Conservation (phyloP, 2,329 filamentous ascomycete species). For the Colletotrichum siamense region DNA sequence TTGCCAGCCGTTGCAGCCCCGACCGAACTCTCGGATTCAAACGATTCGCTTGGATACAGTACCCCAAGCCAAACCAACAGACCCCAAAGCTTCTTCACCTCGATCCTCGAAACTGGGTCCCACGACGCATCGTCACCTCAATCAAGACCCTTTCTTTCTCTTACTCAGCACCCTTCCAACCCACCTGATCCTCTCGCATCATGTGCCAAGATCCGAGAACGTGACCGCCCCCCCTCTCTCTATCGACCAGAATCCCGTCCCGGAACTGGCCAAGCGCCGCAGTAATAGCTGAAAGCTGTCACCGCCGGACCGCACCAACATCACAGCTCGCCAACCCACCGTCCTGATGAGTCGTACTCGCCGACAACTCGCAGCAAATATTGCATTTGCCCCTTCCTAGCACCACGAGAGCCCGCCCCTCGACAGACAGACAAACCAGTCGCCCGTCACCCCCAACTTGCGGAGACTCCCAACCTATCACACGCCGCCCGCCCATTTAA, state of each 20-base stretch:
- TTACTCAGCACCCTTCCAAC: background rate
- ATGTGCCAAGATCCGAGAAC: background rate
- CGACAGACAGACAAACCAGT: background rate
- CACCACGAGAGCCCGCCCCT: background rate
- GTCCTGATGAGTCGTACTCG: slow-evolving; percentile 15
- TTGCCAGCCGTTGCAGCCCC: slow-evolving; percentile 16
- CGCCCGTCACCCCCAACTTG: background rate
- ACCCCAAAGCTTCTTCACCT: background rate
- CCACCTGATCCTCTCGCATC: background rate
- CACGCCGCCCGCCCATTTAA: background rate
- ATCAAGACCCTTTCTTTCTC: background rate
- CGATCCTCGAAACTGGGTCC: background rate
- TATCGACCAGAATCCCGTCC: background rate
- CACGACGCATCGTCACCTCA: background rate
- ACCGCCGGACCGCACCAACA: background rate
- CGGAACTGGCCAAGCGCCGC: slow-evolving; percentile 9
- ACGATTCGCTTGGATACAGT: slow-evolving; percentile 1
- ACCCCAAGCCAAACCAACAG: slow-evolving; percentile 1
- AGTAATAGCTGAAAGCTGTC: slow-evolving; percentile 3
- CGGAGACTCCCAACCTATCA: slow-evolving; percentile 6
- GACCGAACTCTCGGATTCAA: slow-evolving; percentile 7
- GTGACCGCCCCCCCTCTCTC: background rate
- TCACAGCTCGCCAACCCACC: background rate
- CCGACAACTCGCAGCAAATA: slow-evolving; percentile 21
- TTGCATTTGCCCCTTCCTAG: slow-evolving; percentile 9